Evolutionary conservation across 176 grass and related monocot genomes (phyloP), one percentile per base, ranked within the genome.

Genomic region (Musa beccarii): DNA sequence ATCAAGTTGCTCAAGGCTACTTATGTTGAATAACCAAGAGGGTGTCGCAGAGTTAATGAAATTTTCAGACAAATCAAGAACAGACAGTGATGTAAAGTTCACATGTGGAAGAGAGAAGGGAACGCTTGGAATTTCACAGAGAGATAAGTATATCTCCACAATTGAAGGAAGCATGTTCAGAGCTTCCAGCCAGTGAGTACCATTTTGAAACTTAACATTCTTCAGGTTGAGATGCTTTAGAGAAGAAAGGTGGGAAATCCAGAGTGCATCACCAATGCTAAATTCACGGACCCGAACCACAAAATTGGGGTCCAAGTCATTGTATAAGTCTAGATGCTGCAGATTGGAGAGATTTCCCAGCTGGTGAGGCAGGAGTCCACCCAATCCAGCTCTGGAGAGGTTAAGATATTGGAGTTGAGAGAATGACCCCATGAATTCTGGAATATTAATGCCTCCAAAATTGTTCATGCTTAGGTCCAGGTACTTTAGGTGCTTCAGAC

Each of bases 191-290:
- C 43, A 70, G 51, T 20, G 25, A 3, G 8, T 51, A 19, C 2
- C 34, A 8, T 19, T 50, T 69, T 19, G 28, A 3, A 69, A 50
- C 1, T 50, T 49, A 69, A 69, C 67, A 0, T 3, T 51, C 8
- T 20, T 50, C 34, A 69, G 19, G 3, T 69, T 69, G 2, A 69
- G 16, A 51, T 51, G 25, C 34, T 23, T 19, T 6, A 69, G 29
- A 51, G 67, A 69, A n/a, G 67, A 50, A 50, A 69, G 67, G 11
- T 15, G 34, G 51, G 67, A 49, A 50, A 69, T 69, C 67, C 67
- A 69, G 8, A 34, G 25, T 8, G 57, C 57, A 21, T 59, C 57
- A 59, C n/a, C 57, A 59, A 59, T 59, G 19, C 14, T 15, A 20
- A 59, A 16, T 59, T 59, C 19, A 59, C 0, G 17, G 57, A 59